Percentiles rank a stretch among this genome's conserved stretches.
phyloP scores from a whole-genome alignment of 2,329 filamentous ascomycete species.

The Waltergamsia citrina region DNA sequence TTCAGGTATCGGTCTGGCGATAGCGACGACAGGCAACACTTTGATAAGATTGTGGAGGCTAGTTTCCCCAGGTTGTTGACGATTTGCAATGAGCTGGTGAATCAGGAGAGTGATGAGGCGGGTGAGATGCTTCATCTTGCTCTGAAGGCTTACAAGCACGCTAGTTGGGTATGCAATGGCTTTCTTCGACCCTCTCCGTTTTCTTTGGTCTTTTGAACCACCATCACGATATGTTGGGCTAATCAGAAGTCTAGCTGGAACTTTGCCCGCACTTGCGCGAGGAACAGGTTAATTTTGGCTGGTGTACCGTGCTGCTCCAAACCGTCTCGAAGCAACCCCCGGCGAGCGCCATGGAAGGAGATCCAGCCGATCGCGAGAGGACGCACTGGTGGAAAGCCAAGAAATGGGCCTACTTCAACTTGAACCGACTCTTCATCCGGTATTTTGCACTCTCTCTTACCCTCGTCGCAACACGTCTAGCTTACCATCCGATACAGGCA shows the following conservation, averaged over 20 bases:
- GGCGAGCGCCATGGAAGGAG: constrained; percentile 72
- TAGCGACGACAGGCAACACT: constrained; percentile 68
- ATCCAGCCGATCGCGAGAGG: constrained; percentile 74
- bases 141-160: constrained; percentile 96
- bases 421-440: constrained; percentile 92
- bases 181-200: no score
- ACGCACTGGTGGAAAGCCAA: constrained; percentile 99
- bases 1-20: constrained; percentile 86
- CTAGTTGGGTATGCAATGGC: constrained; percentile 84
- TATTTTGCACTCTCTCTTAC: constrained; percentile 22
- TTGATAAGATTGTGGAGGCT: constrained; percentile 87
- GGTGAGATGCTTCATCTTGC: constrained; percentile 94
- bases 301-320: constrained; percentile 91
- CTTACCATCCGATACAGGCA: constrained; percentile 48
- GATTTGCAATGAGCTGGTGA: constrained; percentile 82
- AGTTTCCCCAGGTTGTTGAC: constrained; percentile 81
- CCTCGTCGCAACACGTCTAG: not conserved
- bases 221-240: constrained; percentile 12
- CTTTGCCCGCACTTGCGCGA: constrained; percentile 69
- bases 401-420: constrained; percentile 98
- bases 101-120: constrained; percentile 86
- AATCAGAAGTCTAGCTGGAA: constrained; percentile 57
- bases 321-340: constrained; percentile 82
- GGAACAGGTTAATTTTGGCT: constrained; percentile 78
- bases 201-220: not conserved